Conservation (phyloP, 1,284 basidiomycete genomes). For the Apiotrichum domesticum region DNA sequence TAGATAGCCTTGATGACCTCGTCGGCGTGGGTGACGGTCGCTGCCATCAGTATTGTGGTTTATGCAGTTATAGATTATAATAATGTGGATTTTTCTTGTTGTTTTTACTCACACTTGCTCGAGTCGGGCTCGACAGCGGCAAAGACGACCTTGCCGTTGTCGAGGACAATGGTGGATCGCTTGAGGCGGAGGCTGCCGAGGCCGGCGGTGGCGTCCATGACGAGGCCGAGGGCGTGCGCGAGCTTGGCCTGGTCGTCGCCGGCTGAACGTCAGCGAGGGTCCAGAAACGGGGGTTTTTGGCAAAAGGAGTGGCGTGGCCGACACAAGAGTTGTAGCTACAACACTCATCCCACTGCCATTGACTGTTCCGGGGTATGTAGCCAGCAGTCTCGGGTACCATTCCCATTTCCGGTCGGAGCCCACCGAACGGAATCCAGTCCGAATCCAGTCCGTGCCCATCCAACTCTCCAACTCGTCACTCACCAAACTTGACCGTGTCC, state of each 20-base stretch:
- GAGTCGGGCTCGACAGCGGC: slow-evolving; percentile 59
- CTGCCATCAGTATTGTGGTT: slow-evolving; percentile 11
- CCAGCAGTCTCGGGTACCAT: too few species aligned
- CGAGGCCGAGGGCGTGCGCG: slow-evolving; percentile 56
- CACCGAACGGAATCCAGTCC: too few species aligned
- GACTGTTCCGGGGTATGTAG: too few species aligned
- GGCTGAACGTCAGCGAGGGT: slow-evolving; percentile 37
- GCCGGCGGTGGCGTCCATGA: slow-evolving; percentile 58
- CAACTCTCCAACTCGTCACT: slow-evolving; percentile 7
- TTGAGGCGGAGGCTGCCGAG: slow-evolving; percentile 63
- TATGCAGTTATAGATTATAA: too few species aligned
- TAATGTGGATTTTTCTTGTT: too few species aligned
- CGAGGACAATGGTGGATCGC: slow-evolving; percentile 49
- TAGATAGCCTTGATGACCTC: slow-evolving; percentile 54
- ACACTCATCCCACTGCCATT: neutral
- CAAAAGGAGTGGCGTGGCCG: too few species aligned
- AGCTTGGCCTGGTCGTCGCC: slow-evolving; percentile 63
- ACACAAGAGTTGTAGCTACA: neutral
- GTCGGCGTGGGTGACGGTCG: slow-evolving; percentile 58
- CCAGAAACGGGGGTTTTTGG: too few species aligned
- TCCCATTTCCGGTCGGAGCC: too few species aligned
- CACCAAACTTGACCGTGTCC: slow-evolving; percentile 39
- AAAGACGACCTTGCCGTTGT: slow-evolving; percentile 55
- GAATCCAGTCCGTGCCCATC: too few species aligned
- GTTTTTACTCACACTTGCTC: slow-evolving; percentile 45